A percentile compares a stretch with the other conserved stretches of the same genome.
phyloP scores from a whole-genome alignment of 441 rosid genomes.

The Adansonia rubrostipa region DNA sequence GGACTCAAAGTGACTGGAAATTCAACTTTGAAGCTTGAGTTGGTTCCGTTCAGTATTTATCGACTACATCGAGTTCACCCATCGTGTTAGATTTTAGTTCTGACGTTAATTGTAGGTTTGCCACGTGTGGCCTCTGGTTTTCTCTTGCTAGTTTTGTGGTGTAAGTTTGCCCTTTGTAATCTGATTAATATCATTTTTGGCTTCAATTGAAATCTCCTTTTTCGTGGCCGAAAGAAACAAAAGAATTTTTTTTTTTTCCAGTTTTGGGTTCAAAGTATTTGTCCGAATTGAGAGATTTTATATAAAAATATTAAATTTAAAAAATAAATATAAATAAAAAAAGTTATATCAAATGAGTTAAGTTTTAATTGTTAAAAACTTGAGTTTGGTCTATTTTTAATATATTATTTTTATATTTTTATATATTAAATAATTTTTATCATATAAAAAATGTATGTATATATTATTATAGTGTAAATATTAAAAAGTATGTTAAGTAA shows the following conservation, averaged over 20 bases:
- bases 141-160: neutral
- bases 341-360: no score
- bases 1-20: neutral
- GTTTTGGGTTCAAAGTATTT: no score
- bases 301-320: no score
- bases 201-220: neutral
- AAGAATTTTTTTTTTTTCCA: neutral
- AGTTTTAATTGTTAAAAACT: no score
- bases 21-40: neutral
- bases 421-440: no score
- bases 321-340: no score
- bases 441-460: no score
- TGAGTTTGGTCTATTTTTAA: no score
- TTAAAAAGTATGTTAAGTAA: no score
- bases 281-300: no score
- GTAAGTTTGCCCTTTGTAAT: neutral
- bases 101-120: neutral
- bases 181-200: neutral
- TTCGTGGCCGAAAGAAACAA: neutral
- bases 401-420: no score
- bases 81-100: neutral
- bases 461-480: no score
- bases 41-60: constrained; percentile 10
- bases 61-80: neutral
- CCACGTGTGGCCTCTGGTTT: constrained; percentile 49